phyloP scores from a whole-genome alignment of 2,329 filamentous ascomycete genomes.

The Colletotrichum sp. region DNA sequence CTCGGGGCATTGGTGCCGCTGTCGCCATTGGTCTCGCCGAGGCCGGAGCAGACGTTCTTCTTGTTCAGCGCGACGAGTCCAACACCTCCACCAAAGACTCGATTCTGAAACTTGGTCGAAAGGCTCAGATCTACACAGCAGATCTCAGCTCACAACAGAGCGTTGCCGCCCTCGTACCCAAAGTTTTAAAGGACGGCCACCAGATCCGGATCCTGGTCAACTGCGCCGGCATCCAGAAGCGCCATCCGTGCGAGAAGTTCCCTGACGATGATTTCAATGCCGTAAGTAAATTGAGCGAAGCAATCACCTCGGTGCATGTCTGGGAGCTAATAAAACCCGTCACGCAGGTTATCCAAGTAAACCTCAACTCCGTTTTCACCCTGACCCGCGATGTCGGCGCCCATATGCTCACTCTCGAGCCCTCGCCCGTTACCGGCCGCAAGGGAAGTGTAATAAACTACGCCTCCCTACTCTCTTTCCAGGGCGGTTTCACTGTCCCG shows the following conservation, averaged over 20 bases:
- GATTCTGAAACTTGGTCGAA: conserved; percentile 69
- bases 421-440: conserved; percentile 53
- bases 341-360: conserved; percentile 77
- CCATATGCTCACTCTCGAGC: conserved; percentile 71
- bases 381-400: conserved; percentile 78
- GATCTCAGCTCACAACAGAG: conserved; percentile 68
- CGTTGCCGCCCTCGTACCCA: conserved; percentile 64
- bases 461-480: conserved; percentile 79
- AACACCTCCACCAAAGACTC: conserved; percentile 59
- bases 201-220: conserved; percentile 81
- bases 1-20: conserved; percentile 61
- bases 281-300: conserved; percentile 34
- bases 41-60: conserved; percentile 60
- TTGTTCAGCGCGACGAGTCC: conserved; percentile 54
- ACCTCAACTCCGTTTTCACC: conserved; percentile 81
- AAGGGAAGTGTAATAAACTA: conserved; percentile 83
- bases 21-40: conserved; percentile 63
- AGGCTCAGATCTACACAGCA: conserved; percentile 69
- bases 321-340: not conserved
- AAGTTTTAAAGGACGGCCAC: conserved; percentile 65
- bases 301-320: not conserved
- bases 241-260: conserved; percentile 77
- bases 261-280: conserved; percentile 79
- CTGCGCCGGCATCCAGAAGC: conserved; percentile 84
- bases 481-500: conserved; percentile 86